Percentiles rank a stretch among this genome's conserved stretches.
Evolutionary conservation across 495 filamentous ascomycete genomes (phyloP).

Genomic region (Clohesyomyces aquaticus): DNA sequence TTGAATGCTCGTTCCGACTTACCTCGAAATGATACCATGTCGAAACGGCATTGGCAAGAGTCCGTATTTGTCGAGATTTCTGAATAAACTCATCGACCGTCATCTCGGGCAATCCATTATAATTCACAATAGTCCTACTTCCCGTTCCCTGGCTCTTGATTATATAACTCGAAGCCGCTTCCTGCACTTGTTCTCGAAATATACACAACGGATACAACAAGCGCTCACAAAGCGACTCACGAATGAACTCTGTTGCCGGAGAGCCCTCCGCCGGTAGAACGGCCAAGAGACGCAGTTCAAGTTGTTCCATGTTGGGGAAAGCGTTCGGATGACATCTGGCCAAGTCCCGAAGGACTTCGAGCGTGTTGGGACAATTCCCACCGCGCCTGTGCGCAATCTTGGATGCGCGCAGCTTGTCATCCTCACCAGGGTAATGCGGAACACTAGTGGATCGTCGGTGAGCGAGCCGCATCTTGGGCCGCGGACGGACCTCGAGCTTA

Average conservation of each 20-base stretch:
- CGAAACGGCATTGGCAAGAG: slow-evolving; percentile 17
- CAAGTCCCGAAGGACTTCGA: slow-evolving; percentile 70
- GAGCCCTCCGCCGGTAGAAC: slow-evolving; percentile 53
- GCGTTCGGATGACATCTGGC: background rate
- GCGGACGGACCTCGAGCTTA: too few species aligned
- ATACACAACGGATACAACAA: slow-evolving; percentile 58
- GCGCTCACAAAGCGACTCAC: slow-evolving; percentile 50
- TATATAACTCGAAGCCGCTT: slow-evolving; percentile 72
- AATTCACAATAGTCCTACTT: slow-evolving; percentile 72
- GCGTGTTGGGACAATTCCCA: slow-evolving; percentile 72
- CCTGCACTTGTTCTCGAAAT: slow-evolving; percentile 57
- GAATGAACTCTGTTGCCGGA: slow-evolving; percentile 49
- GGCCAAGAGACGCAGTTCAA: slow-evolving; percentile 49
- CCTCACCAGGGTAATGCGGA: slow-evolving; percentile 67
- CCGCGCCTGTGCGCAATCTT: slow-evolving; percentile 63
- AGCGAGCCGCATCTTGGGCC: too few species aligned
- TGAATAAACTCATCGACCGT: slow-evolving; percentile 58
- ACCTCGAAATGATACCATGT: slow-evolving; percentile 80
- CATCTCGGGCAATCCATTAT: slow-evolving; percentile 70
- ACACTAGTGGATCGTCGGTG: slow-evolving; percentile 59
- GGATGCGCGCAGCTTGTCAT: slow-evolving; percentile 71
- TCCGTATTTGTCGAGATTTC: slow-evolving; percentile 43
- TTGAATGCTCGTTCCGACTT: slow-evolving; percentile 1
- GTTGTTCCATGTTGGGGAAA: background rate
- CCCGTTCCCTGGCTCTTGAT: slow-evolving; percentile 62